phyloP scores from a whole-genome alignment of 306 rosid species.

The Alnus glutinosa region DNA sequence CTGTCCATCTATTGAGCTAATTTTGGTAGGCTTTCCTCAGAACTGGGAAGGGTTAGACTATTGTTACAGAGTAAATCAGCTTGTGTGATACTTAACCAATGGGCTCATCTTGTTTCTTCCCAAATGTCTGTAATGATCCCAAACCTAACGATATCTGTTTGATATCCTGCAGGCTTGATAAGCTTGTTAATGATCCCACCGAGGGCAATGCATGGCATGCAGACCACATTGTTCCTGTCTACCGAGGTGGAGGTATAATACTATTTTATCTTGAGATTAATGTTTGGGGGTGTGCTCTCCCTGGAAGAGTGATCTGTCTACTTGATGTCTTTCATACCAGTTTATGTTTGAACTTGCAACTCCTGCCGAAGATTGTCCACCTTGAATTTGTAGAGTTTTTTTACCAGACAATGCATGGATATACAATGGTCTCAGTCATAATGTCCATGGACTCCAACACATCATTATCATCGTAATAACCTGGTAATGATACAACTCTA shows the following conservation, averaged over 20 bases:
- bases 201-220: conserved; percentile 99
- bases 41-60: background rate
- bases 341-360: conserved; percentile 3
- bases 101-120: background rate
- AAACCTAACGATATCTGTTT: conserved; percentile 19
- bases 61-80: background rate
- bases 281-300: conserved; percentile 11
- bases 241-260: conserved; percentile 84
- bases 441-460: background rate
- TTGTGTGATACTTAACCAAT: background rate
- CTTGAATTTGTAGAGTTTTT: background rate
- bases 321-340: background rate
- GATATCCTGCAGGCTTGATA: conserved; percentile 63
- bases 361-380: background rate
- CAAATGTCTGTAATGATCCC: conserved; percentile 19
- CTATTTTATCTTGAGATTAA: conserved; percentile 13
- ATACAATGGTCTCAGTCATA: background rate
- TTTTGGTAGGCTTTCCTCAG: background rate
- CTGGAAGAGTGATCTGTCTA: conserved; percentile 8
- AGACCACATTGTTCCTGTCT: conserved; percentile 92
- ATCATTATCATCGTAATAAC: background rate
- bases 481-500: background rate
- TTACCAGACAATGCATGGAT: background rate
- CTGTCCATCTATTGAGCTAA: background rate
- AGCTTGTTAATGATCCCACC: conserved; percentile 73